Base-by-base conservation (phyloP, 495 filamentous ascomycete genomes). In the Xylaria bambusicola region DNA sequence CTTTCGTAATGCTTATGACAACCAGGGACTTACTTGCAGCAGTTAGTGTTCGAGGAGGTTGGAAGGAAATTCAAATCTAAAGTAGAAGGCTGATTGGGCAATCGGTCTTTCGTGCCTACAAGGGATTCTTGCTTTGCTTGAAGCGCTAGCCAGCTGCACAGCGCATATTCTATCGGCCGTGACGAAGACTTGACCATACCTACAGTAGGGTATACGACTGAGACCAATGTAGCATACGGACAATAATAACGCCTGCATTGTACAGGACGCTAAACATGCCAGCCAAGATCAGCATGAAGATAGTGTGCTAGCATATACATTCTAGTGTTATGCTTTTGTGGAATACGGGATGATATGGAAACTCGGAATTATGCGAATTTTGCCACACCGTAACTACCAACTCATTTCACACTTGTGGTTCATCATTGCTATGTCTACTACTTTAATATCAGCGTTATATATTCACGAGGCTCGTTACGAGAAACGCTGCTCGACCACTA, bases 41-140 rank as follows among this genome's bases (percentile, higher is more conserved):
- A 29, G 4, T 10, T 38, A 31, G 21, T 23, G 26, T 50, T 15
- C 20, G 8, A 49, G 23, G 21, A 50, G 42, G 21, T 23, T 24
- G 33, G 53, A 6, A 31, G 53, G 47, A 56, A 20, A n/a, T n/a
- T n/a, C 31, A 36, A 56, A 56, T 56, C 42, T 8, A 18, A 21
- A 42, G 0, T 21, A 44, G 36, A 10, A 20, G n/a, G 17, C 18
- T 10, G 24, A 54, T 54, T 54, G n/a, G 36, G 26, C 17, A 31
- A 1, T 2, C 26, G 26, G 4, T 12, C 20, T 31, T 44, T n/a
- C n/a, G n/a, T n/a, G n/a, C n/a, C 52, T 33, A 42, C 24, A 3
- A 42, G 20, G 4, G 24, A 12, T 42, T 44, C 23, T 29, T 29
- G 38, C 38, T 33, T 31, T 31, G 13, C 38, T 35, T 54, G 23